Conservation (phyloP, 495 filamentous ascomycete species). For the Diplogelasinospora grovesii region DNA sequence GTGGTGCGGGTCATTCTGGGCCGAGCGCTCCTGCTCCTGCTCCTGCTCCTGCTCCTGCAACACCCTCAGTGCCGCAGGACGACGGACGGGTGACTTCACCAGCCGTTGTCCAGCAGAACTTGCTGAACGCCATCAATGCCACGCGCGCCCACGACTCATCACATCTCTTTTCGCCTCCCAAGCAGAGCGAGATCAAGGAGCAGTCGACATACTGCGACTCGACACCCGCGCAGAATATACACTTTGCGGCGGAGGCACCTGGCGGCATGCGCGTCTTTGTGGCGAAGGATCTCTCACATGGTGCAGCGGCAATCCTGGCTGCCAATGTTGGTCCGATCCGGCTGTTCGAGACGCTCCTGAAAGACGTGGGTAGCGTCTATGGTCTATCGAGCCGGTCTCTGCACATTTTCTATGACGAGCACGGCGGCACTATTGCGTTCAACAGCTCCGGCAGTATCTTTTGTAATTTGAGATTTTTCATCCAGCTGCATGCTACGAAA, state of each 20-base stretch:
- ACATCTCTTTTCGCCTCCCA: conserved; percentile 60
- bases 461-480: conserved; percentile 87
- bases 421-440: conserved; percentile 82
- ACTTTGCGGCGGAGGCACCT: conserved; percentile 61
- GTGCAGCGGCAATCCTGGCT: conserved; percentile 51
- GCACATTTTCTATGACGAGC: conserved; percentile 82
- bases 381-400: conserved; percentile 52
- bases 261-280: conserved; percentile 70
- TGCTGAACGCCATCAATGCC: conserved; percentile 74
- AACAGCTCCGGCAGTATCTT: conserved; percentile 81
- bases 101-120: conserved; percentile 51
- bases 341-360: conserved; percentile 62
- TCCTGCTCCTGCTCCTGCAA: too few relatives aligned
- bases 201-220: conserved; percentile 85
- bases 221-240: conserved; percentile 71
- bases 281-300: conserved; percentile 42
- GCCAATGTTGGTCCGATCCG: conserved; percentile 58
- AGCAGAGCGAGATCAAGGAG: conserved; percentile 70
- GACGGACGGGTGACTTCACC: conserved; percentile 48
- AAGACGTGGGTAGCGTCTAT: conserved; percentile 66
- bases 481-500: conserved; percentile 60
- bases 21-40: too few relatives aligned
- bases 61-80: conserved; percentile 6
- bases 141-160: conserved; percentile 74
- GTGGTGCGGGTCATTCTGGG: not conserved